Conservation (phyloP, 371 early-diverging fungal species). For the Mortierella sp. region DNA sequence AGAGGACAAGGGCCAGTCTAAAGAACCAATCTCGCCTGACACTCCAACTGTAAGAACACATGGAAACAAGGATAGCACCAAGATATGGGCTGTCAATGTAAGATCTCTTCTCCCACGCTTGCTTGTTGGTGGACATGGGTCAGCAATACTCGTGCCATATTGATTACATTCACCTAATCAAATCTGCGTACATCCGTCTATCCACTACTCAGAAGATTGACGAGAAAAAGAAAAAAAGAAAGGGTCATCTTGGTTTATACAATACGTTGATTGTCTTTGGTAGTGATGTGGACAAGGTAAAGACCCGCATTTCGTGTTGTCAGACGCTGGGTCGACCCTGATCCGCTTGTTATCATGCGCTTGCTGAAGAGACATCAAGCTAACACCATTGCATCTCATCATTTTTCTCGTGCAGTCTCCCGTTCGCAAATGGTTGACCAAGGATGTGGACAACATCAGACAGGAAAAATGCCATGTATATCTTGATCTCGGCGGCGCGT, state of each 20-base stretch:
- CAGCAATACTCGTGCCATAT: too few relatives aligned
- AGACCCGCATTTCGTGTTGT: too few relatives aligned
- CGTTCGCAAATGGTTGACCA: slow-evolving; percentile 72
- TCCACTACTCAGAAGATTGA: slow-evolving; percentile 61
- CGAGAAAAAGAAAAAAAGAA: slow-evolving; percentile 83
- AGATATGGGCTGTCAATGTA: slow-evolving; percentile 53
- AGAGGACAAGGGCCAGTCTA: slow-evolving; percentile 24
- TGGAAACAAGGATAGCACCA: slow-evolving; percentile 47
- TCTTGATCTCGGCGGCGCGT: slow-evolving; percentile 67
- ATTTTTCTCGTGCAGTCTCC: slow-evolving; percentile 56
- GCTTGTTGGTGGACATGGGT: too few relatives aligned
- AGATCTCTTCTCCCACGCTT: neutral
- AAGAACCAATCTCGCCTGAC: slow-evolving; percentile 26
- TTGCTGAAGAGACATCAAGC: neutral
- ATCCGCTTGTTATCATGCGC: neutral
- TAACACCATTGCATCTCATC: neutral
- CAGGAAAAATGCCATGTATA: slow-evolving; percentile 71
- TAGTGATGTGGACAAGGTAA: slow-evolving; percentile 76
- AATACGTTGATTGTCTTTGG: slow-evolving; percentile 74
- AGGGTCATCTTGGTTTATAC: slow-evolving; percentile 76
- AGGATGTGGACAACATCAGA: slow-evolving; percentile 68
- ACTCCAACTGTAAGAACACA: slow-evolving; percentile 24
- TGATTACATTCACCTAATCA: too few relatives aligned
- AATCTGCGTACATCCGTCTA: too few relatives aligned
- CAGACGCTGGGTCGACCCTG: too few relatives aligned